Evolutionary conservation across 1,284 basidiomycete species (phyloP).

Genomic region (Trametes sp.): DNA sequence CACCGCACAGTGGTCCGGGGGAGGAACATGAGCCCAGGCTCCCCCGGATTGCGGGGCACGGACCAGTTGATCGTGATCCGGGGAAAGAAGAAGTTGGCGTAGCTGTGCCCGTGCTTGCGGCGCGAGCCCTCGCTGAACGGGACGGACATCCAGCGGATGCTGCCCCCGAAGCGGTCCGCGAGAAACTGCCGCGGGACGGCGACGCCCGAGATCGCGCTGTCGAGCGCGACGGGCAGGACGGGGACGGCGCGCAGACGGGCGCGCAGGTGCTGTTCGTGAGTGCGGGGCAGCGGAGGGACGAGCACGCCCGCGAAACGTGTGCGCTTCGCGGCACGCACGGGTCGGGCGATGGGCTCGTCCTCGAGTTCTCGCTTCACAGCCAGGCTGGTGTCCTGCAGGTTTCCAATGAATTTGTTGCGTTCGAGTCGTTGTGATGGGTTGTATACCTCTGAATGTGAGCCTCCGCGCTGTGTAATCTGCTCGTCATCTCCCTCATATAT

Average conservation of each 20-base stretch:
- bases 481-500: neutral
- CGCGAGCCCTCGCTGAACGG: slow-evolving; percentile 11
- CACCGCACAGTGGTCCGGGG: slow-evolving; percentile 5
- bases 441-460: neutral
- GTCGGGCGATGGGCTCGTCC: neutral
- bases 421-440: no score
- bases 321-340: neutral
- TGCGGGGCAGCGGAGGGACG: neutral
- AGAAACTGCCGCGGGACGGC: slow-evolving; percentile 28
- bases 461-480: neutral
- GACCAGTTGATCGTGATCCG: slow-evolving; percentile 20
- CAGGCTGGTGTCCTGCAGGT: neutral
- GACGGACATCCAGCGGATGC: slow-evolving; percentile 17
- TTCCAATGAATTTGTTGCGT: neutral
- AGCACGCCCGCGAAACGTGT: neutral
- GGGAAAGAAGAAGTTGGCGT: slow-evolving; percentile 20
- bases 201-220: neutral
- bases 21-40: slow-evolving; percentile 17
- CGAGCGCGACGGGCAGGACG: neutral
- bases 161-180: slow-evolving; percentile 26
- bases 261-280: slow-evolving; percentile 9
- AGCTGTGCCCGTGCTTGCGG: slow-evolving; percentile 13
- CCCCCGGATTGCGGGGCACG: slow-evolving; percentile 20
- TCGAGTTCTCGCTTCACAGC: neutral
- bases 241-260: slow-evolving; percentile 9